These are phyloP conservation scores for Exophiala alcalophila DNA, from an alignment of 2,329 filamentous ascomycete species.

Conservation along the genomic window DNA sequence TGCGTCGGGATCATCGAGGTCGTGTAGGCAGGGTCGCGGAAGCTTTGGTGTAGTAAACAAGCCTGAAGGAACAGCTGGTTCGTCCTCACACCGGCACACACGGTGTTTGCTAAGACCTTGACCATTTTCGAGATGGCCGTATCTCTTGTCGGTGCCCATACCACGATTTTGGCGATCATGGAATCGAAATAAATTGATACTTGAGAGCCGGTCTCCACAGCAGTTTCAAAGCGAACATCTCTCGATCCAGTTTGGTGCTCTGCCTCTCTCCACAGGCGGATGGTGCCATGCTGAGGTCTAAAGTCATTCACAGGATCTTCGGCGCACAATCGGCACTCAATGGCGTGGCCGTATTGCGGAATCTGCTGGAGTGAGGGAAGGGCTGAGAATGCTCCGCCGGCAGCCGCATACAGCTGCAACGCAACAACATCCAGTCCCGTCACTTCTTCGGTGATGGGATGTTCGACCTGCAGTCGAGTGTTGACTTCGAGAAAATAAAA, in stretches of 20 bases:
- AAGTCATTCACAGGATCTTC: constrained; percentile 43
- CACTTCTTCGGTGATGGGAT: constrained; percentile 44
- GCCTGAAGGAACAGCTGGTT: constrained; percentile 36
- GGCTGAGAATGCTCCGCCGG: constrained; percentile 33
- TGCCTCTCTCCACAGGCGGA: constrained; percentile 38
- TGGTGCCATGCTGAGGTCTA: constrained; percentile 38
- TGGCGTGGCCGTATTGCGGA: constrained; percentile 40
- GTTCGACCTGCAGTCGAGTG: constrained; percentile 51
- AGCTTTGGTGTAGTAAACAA: constrained; percentile 30
- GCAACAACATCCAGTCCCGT: constrained; percentile 42
- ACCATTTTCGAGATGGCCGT: constrained; percentile 40
- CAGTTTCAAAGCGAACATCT: constrained; percentile 44
- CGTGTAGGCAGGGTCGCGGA: constrained; percentile 48
- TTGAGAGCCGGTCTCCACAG: constrained; percentile 37
- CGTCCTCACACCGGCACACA: constrained; percentile 67
- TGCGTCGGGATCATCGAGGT: constrained; percentile 35
- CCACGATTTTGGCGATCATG: constrained; percentile 48
- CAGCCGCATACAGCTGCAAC: constrained; percentile 38
- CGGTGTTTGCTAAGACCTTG: constrained; percentile 36
- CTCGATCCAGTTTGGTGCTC: constrained; percentile 13
- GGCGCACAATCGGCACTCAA: constrained; percentile 47
- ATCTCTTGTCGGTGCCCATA: constrained; percentile 41
- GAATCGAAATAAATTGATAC: constrained; percentile 50
- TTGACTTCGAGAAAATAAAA: constrained; percentile 53
- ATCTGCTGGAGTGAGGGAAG: constrained; percentile 29